Evolutionary conservation across 176 grass and related monocot species (phyloP).

Genomic region (Rhynchospora tenuis): DNA sequence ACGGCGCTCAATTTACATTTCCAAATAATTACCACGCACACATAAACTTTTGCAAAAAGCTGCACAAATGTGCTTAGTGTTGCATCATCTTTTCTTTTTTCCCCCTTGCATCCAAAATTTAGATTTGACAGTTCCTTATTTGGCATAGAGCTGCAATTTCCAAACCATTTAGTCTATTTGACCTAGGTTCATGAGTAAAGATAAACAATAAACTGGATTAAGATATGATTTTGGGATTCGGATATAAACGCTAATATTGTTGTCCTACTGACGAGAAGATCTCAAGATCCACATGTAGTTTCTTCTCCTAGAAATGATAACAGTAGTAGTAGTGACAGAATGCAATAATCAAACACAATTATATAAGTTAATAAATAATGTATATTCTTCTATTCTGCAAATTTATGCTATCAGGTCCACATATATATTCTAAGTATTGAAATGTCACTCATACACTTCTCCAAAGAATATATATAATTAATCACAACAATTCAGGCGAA

Average conservation of each 20-base stretch:
- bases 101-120: no score
- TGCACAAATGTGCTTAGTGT: no score
- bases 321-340: not conserved
- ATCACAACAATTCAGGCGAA: not conserved
- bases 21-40: no score
- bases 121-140: no score
- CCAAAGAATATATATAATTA: not conserved
- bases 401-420: not conserved
- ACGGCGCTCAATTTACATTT: no score
- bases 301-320: constrained; percentile 10
- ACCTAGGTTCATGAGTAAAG: not conserved
- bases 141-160: not conserved
- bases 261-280: not conserved
- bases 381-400: not conserved
- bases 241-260: not conserved
- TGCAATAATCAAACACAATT: not conserved
- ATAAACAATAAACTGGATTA: not conserved
- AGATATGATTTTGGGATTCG: not conserved
- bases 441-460: not conserved
- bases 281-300: not conserved
- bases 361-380: not conserved
- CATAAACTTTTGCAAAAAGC: no score
- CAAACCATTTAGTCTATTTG: not conserved
- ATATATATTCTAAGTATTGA: not conserved
- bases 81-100: no score